phyloP scores from a whole-genome alignment of 805 yeast species.

The Wickerhamomyces silvicola region DNA sequence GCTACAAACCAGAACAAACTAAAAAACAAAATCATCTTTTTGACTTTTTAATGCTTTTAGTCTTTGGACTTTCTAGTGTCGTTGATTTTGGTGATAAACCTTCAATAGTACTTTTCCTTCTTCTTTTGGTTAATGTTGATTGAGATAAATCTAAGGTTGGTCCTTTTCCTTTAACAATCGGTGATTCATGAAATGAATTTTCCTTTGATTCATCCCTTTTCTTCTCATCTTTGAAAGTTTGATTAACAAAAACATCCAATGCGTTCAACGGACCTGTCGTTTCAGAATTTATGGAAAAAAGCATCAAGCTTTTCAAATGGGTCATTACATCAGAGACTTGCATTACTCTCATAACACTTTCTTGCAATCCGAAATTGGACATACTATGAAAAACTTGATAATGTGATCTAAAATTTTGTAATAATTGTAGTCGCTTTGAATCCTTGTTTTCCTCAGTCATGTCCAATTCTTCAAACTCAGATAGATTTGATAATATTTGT shows the following conservation, averaged over 20 bases:
- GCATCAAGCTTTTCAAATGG: constrained; percentile 58
- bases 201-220: constrained; percentile 3
- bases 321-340: constrained; percentile 79
- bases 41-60: neutral
- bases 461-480: constrained; percentile 1
- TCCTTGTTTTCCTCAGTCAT: constrained; percentile 3
- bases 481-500: too few species aligned
- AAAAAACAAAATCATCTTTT: neutral
- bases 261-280: constrained; percentile 51
- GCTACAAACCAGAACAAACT: neutral
- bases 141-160: constrained; percentile 26
- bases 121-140: constrained; percentile 28
- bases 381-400: constrained; percentile 41
- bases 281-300: constrained; percentile 41
- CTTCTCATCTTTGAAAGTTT: constrained; percentile 3
- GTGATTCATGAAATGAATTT: neutral
- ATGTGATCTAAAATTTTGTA: constrained; percentile 28
- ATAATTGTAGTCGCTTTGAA: constrained; percentile 13
- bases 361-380: constrained; percentile 57
- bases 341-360: constrained; percentile 59
- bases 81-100: constrained; percentile 20
- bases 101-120: constrained; percentile 23
- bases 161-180: constrained; percentile 8
- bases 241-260: constrained; percentile 34
- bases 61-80: constrained; percentile 1